Percentiles rank a stretch among this genome's conserved stretches.
These are phyloP conservation scores for Populus hybrid DNA, from an alignment of 441 rosid genomes.

Conservation along the genomic window DNA sequence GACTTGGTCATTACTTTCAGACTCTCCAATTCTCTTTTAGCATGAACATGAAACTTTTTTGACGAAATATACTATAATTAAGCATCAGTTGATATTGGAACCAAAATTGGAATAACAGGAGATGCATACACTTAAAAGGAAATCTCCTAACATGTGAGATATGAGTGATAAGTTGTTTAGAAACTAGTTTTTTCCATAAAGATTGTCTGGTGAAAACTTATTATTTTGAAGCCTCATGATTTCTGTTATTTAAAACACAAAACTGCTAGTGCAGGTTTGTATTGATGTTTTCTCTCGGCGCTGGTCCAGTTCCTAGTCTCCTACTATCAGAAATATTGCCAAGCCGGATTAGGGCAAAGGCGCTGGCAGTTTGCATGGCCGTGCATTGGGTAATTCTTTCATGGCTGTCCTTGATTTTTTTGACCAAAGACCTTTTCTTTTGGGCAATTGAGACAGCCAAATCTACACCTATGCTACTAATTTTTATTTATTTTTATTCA, in stretches of 20 bases:
- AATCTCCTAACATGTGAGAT: neutral
- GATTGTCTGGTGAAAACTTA: constrained; percentile 15
- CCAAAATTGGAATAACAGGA: neutral
- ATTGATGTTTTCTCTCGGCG: constrained; percentile 46
- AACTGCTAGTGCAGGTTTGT: constrained; percentile 40
- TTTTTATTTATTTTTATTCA: neutral
- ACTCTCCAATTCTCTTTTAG: neutral
- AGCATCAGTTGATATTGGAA: neutral
- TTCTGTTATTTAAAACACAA: constrained; percentile 2
- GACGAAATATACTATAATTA: constrained; percentile 1
- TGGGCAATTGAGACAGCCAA: neutral
- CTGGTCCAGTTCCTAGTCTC: constrained; percentile 57
- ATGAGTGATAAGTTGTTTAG: neutral
- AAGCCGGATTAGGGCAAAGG: constrained; percentile 46
- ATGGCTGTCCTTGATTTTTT: neutral
- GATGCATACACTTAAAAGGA: neutral
- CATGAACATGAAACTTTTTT: neutral
- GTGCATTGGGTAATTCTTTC: constrained; percentile 47
- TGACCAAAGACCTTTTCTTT: neutral
- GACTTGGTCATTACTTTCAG: neutral
- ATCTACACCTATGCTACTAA: neutral
- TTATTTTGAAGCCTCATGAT: constrained; percentile 2
- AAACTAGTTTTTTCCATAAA: neutral
- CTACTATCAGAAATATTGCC: constrained; percentile 55
- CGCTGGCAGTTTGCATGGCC: constrained; percentile 50